phyloP scores from a whole-genome alignment of 306 rosid genomes.

The Arachis hypogaea region DNA sequence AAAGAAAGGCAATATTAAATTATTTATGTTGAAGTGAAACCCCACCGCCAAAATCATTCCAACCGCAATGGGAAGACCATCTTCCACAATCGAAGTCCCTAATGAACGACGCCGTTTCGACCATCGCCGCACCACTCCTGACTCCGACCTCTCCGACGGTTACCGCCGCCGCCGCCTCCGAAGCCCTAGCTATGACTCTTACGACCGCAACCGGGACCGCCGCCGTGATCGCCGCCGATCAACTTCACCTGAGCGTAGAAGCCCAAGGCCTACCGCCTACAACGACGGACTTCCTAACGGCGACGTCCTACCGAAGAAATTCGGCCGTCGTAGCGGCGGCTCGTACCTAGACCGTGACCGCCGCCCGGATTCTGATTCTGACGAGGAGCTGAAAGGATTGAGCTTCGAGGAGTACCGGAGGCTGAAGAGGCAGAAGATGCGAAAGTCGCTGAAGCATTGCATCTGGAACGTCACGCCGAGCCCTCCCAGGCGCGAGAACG shows the following conservation, averaged over 20 bases:
- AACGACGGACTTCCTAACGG: constrained; percentile 33
- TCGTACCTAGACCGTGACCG: constrained; percentile 54
- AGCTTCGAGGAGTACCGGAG: constrained; percentile 70
- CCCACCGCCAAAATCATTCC: background rate
- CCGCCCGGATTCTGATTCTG: constrained; percentile 61
- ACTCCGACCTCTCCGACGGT: constrained; percentile 46
- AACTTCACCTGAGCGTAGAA: constrained; percentile 49
- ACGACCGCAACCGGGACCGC: constrained; percentile 41
- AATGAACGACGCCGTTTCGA: constrained; percentile 43
- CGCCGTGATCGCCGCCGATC: constrained; percentile 43
- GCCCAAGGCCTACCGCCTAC: constrained; percentile 47
- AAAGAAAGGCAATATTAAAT: too few relatives aligned
- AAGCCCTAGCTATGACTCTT: constrained; percentile 78
- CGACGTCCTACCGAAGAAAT: constrained; percentile 60
- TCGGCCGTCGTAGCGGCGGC: constrained; percentile 58
- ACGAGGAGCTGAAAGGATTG: constrained; percentile 83
- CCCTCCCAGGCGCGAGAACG: constrained; percentile 70
- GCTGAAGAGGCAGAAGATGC: constrained; percentile 82
- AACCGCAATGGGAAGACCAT: constrained; percentile 55
- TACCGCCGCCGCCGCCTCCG: constrained; percentile 49
- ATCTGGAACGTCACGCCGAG: constrained; percentile 89
- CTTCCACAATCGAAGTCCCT: constrained; percentile 56
- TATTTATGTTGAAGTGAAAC: too few relatives aligned
- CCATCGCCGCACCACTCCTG: constrained; percentile 42
- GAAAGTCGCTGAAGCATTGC: constrained; percentile 71